Evolutionary conservation across 164 flowering plant species (phyloP).

Genomic region (Dillenia turbinata): DNA sequence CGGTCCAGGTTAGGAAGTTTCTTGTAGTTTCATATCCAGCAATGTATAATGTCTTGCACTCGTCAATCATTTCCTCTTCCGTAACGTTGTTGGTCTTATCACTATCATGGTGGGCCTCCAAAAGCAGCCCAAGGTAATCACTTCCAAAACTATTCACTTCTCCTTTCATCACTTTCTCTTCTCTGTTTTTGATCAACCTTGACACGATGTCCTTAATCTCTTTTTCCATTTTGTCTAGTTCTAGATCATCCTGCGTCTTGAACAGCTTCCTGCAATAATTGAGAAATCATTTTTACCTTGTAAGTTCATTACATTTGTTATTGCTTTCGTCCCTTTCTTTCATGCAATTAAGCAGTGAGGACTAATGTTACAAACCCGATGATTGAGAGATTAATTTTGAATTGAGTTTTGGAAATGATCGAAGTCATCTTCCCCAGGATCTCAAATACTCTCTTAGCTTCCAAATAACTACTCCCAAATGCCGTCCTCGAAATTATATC

Average conservation of each 20-base stretch:
- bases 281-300: background rate
- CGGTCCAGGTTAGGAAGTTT: background rate
- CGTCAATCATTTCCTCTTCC: slow-evolving; percentile 5
- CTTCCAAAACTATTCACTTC: slow-evolving; percentile 11
- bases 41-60: slow-evolving; percentile 3
- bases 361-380: slow-evolving; percentile 15
- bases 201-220: slow-evolving; percentile 22
- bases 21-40: slow-evolving; percentile 8
- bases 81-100: slow-evolving; percentile 11
- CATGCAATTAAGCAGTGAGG: background rate
- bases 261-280: slow-evolving; percentile 17
- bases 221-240: slow-evolving; percentile 28
- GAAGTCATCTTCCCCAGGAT: slow-evolving; percentile 18
- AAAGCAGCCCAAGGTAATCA: slow-evolving; percentile 30
- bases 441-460: slow-evolving; percentile 40
- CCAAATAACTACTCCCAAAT: slow-evolving; percentile 44
- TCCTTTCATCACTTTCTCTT: slow-evolving; percentile 13
- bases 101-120: slow-evolving; percentile 10
- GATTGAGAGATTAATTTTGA: slow-evolving; percentile 16
- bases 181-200: slow-evolving; percentile 21
- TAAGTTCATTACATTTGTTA: background rate
- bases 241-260: slow-evolving; percentile 23
- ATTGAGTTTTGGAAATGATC: slow-evolving; percentile 11
- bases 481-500: slow-evolving; percentile 51
- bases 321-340: too few relatives aligned